Percentiles rank a stretch among this genome's conserved stretches.
phyloP scores from a whole-genome alignment of 2,329 filamentous ascomycete species.

The Paecilomyces niveus region DNA sequence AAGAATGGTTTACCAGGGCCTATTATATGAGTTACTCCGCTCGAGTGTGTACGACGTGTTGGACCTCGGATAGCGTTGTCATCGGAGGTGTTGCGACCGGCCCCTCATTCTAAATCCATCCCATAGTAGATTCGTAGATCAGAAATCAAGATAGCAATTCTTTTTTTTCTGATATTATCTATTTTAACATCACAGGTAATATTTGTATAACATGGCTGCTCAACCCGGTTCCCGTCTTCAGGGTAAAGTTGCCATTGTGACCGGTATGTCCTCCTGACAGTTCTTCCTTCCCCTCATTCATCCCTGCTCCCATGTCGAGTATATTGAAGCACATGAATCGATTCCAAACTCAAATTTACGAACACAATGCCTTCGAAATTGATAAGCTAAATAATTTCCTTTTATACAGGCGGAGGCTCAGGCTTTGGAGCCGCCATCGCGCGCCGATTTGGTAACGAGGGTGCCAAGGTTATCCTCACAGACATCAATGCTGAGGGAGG shows the following conservation, averaged over 20 bases:
- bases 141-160: background rate
- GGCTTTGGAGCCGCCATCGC: slow-evolving; percentile 38
- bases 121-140: background rate
- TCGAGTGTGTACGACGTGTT: background rate
- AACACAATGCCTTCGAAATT: background rate
- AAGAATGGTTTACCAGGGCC: too few species aligned
- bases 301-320: background rate
- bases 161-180: background rate
- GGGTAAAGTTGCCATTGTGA: slow-evolving; percentile 41
- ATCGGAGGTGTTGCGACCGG: background rate
- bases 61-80: background rate
- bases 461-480: slow-evolving; percentile 34
- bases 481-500: slow-evolving; percentile 34
- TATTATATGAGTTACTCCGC: background rate
- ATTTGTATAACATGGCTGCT: slow-evolving; percentile 1
- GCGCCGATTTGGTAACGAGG: slow-evolving; percentile 32
- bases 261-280: slow-evolving; percentile 23
- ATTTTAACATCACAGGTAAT: background rate
- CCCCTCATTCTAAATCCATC: background rate
- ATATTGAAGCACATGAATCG: background rate
- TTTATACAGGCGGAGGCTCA: slow-evolving; percentile 29
- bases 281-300: background rate
- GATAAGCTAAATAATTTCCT: background rate
- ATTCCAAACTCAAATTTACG: background rate
- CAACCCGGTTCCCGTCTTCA: slow-evolving; percentile 26